Percentiles rank a stretch among this genome's conserved stretches.
Evolutionary conservation across 768 basidiomycete species (phyloP).

Genomic region (Mycena galopus): DNA sequence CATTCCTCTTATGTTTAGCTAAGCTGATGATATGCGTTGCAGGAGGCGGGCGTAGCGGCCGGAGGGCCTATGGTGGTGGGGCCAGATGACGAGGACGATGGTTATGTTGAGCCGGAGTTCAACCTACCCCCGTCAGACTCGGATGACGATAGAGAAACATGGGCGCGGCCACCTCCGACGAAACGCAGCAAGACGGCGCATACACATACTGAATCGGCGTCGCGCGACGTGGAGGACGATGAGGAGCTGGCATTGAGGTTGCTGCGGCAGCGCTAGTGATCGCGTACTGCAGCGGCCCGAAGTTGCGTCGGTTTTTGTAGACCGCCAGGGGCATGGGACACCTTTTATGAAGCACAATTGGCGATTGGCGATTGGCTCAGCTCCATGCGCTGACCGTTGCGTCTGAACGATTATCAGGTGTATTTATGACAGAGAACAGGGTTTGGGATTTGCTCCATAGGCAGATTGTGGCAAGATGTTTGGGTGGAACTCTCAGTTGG

Average conservation of each 20-base stretch:
- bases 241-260: background rate
- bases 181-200: constrained; percentile 45
- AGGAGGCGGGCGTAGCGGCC: constrained; percentile 48
- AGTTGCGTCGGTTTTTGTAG: too few species aligned
- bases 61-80: constrained; percentile 51
- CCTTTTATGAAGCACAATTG: too few species aligned
- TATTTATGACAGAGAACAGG: too few species aligned
- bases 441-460: too few species aligned
- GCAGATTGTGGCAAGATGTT: too few species aligned
- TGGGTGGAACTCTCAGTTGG: too few species aligned
- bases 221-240: background rate
- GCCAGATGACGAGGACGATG: constrained; percentile 49
- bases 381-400: too few species aligned
- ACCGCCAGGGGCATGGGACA: too few species aligned
- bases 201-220: background rate
- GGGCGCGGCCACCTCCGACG: constrained; percentile 43
- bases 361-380: too few species aligned
- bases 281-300: too few species aligned
- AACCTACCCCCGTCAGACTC: constrained; percentile 57
- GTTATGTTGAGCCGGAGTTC: constrained; percentile 81
- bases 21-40: constrained; percentile 32
- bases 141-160: constrained; percentile 52
- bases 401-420: too few species aligned
- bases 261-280: background rate
- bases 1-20: background rate